phyloP scores from a whole-genome alignment of 1,284 basidiomycete species.

The Trametes sp. region DNA sequence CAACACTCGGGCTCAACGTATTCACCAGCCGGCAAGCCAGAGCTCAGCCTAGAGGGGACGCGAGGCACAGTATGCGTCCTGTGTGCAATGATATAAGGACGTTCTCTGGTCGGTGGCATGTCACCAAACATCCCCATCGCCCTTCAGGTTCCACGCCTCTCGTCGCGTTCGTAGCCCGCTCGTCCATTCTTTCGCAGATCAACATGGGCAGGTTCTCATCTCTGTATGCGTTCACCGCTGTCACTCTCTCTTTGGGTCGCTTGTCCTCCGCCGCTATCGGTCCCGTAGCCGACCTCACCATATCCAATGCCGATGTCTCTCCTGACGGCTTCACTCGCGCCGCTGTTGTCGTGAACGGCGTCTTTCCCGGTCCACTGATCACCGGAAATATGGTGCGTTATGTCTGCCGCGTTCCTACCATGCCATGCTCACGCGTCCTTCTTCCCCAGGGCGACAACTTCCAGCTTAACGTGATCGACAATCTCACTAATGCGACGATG shows the following conservation, averaged over 20 bases:
- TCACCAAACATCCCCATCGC: not conserved
- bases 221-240: not conserved
- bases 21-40: too few species aligned
- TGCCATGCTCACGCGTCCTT: too few species aligned
- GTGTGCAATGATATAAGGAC: not conserved
- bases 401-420: not conserved
- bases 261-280: constrained; percentile 21
- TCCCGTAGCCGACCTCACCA: constrained; percentile 28
- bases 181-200: not conserved
- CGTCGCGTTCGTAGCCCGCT: not conserved
- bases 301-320: constrained; percentile 30
- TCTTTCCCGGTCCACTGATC: constrained; percentile 39
- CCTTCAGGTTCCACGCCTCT: not conserved
- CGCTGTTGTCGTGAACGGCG: constrained; percentile 34
- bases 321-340: constrained; percentile 35
- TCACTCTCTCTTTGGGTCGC: not conserved
- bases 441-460: constrained; percentile 39
- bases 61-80: not conserved
- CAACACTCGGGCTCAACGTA: not conserved
- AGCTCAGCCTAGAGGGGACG: not conserved
- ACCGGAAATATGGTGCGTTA: constrained; percentile 34
- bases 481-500: constrained; percentile 46
- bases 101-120: not conserved
- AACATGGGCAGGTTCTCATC: constrained; percentile 1
- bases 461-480: constrained; percentile 46